Evolutionary conservation across 2,329 filamentous ascomycete genomes (phyloP).

Genomic region (Blastomyces parvus): DNA sequence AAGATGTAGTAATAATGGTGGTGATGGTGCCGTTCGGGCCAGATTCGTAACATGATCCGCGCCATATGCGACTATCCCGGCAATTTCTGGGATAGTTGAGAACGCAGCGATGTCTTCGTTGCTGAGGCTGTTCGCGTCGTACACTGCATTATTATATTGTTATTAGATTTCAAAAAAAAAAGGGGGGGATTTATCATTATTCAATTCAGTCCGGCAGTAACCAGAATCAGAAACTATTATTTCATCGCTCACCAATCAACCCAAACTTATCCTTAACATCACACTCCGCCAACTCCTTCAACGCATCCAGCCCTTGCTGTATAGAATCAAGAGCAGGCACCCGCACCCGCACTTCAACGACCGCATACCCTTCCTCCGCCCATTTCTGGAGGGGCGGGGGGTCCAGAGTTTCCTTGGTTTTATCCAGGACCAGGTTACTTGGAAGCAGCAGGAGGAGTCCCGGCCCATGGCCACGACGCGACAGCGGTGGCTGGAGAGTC

Average conservation of each 20-base stretch:
- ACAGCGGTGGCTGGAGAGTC: constrained; percentile 39
- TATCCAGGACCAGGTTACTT: constrained; percentile 21
- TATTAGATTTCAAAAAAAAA: neutral
- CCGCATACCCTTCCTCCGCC: constrained; percentile 60
- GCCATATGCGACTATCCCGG: constrained; percentile 28
- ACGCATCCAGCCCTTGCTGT: constrained; percentile 17
- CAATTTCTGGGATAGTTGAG: constrained; percentile 20
- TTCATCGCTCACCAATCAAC: constrained; percentile 23
- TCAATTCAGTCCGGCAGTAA: too few species aligned
- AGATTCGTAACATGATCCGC: neutral
- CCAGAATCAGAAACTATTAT: too few species aligned
- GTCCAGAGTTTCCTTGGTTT: constrained; percentile 34
- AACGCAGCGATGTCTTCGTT: constrained; percentile 14
- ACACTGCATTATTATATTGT: constrained; percentile 15
- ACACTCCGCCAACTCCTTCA: constrained; percentile 22
- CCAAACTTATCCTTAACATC: constrained; percentile 20
- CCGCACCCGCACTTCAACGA: constrained; percentile 43
- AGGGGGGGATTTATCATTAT: too few species aligned
- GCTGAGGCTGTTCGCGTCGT: constrained; percentile 14
- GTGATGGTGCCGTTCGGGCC: neutral
- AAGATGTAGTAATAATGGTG: constrained; percentile 25
- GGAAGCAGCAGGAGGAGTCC: constrained; percentile 41
- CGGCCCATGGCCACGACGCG: constrained; percentile 41
- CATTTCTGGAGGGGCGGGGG: constrained; percentile 55
- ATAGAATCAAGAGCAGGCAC: neutral